Conservation (phyloP, 2,329 filamentous ascomycete species). For the Aspergillus unguis region DNA sequence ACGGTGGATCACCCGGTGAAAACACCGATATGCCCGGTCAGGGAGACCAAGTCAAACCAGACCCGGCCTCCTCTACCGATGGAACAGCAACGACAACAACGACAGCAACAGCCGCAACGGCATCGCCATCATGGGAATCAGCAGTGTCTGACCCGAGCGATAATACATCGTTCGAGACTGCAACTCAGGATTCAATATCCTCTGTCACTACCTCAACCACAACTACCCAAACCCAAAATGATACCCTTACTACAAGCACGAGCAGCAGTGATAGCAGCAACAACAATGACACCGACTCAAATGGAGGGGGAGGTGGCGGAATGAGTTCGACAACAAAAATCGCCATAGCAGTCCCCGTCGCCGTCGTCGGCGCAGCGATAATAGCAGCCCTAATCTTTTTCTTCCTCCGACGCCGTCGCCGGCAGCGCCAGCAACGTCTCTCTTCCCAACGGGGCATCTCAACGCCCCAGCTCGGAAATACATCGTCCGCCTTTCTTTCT, state of each 20-base stretch:
- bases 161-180: no score
- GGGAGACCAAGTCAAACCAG: no score
- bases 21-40: no score
- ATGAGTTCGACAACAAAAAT: constrained; percentile 25
- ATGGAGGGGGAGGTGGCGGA: constrained; percentile 2
- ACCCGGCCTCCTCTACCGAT: no score
- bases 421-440: constrained; percentile 15
- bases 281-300: neutral
- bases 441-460: constrained; percentile 4
- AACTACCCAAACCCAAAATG: neutral
- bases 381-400: constrained; percentile 26
- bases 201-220: neutral
- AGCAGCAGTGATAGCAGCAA: neutral
- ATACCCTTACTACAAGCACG: neutral
- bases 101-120: neutral
- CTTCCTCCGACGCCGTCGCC: constrained; percentile 23
- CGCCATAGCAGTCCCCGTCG: constrained; percentile 34
- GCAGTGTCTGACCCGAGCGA: no score
- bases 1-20: neutral
- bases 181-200: no score
- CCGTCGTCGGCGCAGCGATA: constrained; percentile 26
- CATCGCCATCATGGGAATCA: neutral
- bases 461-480: constrained; percentile 5
- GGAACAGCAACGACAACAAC: neutral
- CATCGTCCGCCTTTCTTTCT: constrained; percentile 6